A percentile compares a stretch with the other conserved stretches of the same genome.
Conservation (phyloP, 2,329 filamentous ascomycete species). For the Fulvia fulva region DNA sequence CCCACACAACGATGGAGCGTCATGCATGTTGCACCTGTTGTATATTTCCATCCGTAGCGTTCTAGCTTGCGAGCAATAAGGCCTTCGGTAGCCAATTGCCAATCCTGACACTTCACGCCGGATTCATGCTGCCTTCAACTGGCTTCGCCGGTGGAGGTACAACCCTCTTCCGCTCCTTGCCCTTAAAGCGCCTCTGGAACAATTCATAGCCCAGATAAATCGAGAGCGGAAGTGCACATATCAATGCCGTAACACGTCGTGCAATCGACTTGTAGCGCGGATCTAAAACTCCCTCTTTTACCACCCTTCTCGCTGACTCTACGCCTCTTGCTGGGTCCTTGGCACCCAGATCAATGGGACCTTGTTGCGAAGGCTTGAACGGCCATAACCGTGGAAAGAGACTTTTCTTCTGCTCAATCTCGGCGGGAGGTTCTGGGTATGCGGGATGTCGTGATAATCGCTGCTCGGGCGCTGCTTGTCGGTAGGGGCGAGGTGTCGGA, state of each 20-base stretch:
- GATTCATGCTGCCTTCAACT: conserved; percentile 1
- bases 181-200: conserved; percentile 27
- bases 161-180: conserved; percentile 27
- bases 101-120: background rate
- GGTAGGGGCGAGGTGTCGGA: conserved; percentile 7
- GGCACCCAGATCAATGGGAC: conserved; percentile 4
- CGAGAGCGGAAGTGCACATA: conserved; percentile 27
- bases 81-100: too few relatives aligned
- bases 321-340: conserved; percentile 21
- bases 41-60: background rate
- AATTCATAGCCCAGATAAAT: conserved; percentile 28
- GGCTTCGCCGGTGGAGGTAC: background rate
- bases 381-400: conserved; percentile 10
- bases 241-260: conserved; percentile 17
- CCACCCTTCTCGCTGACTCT: conserved; percentile 22
- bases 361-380: conserved; percentile 1
- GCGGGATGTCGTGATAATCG: conserved; percentile 5
- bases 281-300: conserved; percentile 25
- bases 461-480: conserved; percentile 2
- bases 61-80: background rate
- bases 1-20: background rate
- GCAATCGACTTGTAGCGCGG: conserved; percentile 26
- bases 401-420: background rate
- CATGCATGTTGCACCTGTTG: background rate
- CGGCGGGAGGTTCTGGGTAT: background rate